A percentile compares a stretch with the other conserved stretches of the same genome.
phyloP scores from a whole-genome alignment of 2,329 filamentous ascomycete genomes.

The Aspergillus oerlinghausenensis region DNA sequence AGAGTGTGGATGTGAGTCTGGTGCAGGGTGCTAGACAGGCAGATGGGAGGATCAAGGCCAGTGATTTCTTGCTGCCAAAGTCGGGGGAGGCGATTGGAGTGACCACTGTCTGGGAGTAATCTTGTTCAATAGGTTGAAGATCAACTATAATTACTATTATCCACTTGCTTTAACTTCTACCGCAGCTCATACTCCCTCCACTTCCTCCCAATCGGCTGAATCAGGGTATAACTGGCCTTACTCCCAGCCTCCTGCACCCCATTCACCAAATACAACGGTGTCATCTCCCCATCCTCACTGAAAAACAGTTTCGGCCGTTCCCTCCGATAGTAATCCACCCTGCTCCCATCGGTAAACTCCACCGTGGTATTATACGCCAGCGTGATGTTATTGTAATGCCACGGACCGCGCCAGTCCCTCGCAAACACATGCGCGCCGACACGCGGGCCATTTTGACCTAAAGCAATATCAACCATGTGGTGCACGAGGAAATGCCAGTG shows the following conservation, averaged over 20 bases:
- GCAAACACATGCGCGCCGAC: conserved; percentile 33
- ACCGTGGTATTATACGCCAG: conserved; percentile 25
- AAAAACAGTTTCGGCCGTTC: conserved; percentile 50
- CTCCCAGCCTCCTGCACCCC: conserved; percentile 43
- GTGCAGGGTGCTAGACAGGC: conserved; percentile 9
- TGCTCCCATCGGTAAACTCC: conserved; percentile 39
- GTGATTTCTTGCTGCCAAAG: conserved; percentile 11
- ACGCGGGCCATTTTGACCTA: conserved; percentile 24
- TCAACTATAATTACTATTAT: neutral
- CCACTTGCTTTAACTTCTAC: too few relatives aligned
- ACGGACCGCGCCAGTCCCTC: conserved; percentile 22
- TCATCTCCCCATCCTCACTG: conserved; percentile 44
- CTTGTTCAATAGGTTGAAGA: neutral
- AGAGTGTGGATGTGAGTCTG: conserved; percentile 10
- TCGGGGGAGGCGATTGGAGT: conserved; percentile 11
- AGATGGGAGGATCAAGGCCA: conserved; percentile 10
- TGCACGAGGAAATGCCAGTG: conserved; percentile 34
- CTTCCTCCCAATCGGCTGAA: conserved; percentile 36
- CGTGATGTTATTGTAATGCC: conserved; percentile 27
- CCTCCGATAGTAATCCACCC: conserved; percentile 39
- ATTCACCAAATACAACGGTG: conserved; percentile 44
- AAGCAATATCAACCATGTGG: conserved; percentile 28
- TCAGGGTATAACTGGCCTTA: conserved; percentile 35
- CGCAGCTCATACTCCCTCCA: conserved; percentile 3
- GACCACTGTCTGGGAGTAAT: conserved; percentile 9